Base-by-base conservation (phyloP, 306 rosid genomes). In the Gillenia trifoliata region DNA sequence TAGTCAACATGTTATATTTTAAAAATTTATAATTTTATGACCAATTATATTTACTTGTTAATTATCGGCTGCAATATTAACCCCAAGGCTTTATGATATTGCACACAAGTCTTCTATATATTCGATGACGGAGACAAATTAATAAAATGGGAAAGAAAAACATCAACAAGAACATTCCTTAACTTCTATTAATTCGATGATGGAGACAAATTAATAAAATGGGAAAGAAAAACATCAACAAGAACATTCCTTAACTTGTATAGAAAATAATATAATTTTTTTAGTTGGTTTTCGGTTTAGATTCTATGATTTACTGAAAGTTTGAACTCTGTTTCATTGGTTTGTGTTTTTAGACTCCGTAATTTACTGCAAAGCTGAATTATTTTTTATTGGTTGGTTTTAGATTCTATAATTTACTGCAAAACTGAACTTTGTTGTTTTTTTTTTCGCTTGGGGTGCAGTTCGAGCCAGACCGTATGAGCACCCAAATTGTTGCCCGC, bases 391-490 rank as follows among this genome's bases (percentile, higher is more conserved):
- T 5, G 1, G 20, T 45, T 4, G 20, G 13, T 54, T 54, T 54
- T 54, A 0, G 11, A n/a, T 8, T 54, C 25, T 54, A 22, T 54
- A 62, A 11, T 56, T 23, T 36, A 41, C 12, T 26, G 66, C 31
- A 1, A 54, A 54, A 54, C 26, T n/a, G 23, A 54, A 54, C 60
- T 7, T n/a, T 19, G 28, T n/a, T 8, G 56, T 16, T 54, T 75
- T 6, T 31, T n/a, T 52, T 45, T 45, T 4, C 7, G 20, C 50
- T 68, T 75, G 12, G 68, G 56, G 10, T 66, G 59, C 85, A 94
- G 99, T 92, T 90, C 85, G 97, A 94, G 80, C 95, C 97, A 0
- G 96, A 90, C 77, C 84, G 94, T 60, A 86, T 90, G 93, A 92
- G 93, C 77, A 83, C 95, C 4, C 97, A 94, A 83, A 89, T 94